Evolutionary conservation across 352 stramenopile genomes (phyloP), one percentile per base, ranked within the genome.

Genomic region (Phytophthora megakarya): DNA sequence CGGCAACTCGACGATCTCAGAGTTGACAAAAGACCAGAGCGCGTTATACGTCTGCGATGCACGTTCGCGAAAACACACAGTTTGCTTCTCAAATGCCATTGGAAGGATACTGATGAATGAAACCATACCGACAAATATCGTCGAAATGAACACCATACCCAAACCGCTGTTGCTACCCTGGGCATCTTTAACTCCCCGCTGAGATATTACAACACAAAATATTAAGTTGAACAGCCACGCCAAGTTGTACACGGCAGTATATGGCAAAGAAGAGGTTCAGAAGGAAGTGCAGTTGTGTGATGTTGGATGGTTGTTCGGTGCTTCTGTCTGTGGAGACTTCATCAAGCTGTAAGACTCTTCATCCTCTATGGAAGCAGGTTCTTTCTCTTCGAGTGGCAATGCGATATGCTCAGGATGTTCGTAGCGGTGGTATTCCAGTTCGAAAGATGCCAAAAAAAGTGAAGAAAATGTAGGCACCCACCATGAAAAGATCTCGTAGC

Each of bases 191-290:
- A 87, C 39, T 87, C 63, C 4, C 69, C 47, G 11, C 71, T 62
- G 30, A 81, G 5, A 51, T 90, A 97, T 22, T n/a, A 95, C 73
- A 0, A 92, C 73, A 10, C 76, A 73, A 42, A 97, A 90, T 5
- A 97, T 61, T 3, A 97, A 90, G 11, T 97, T 81, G 21, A 89
- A 61, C 0, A 93, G 53, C 1, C 93, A 80, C 3, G 86, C 86
- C 33, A 89, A 68, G 66, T 95, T 97, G 77, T 98, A 98, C 39
- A 50, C 80, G 80, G 80, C 82, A 92, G 64, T 92, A 92, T 54
- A 73, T 72, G n/a, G 61, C 66, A 35, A 79, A 75, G 52, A 88
- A 86, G 9, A 76, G 80, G 11, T 70, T 44, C 15, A 88, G 55
- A 26, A 89, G 63, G 32, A 84, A 78, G 75, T 73, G 46, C 21